Evolutionary conservation across 2,329 filamentous ascomycete genomes (phyloP).

Genomic region (Lecanicillium sp.): DNA sequence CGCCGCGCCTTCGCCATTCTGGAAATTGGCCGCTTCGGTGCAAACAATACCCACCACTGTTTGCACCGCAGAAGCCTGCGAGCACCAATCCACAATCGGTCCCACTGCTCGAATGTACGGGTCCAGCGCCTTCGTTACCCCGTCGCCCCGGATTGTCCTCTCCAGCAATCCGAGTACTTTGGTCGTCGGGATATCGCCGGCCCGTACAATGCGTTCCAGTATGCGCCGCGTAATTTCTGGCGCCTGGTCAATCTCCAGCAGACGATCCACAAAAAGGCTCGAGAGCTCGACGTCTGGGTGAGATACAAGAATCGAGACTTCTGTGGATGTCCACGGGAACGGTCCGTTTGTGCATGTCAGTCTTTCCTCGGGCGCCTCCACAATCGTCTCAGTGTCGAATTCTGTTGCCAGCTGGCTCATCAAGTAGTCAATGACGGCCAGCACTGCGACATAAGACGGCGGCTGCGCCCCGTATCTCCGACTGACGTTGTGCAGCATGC

Average conservation of each 20-base stretch:
- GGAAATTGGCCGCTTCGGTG: conserved; percentile 37
- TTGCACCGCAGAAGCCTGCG: no score
- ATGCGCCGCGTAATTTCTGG: conserved; percentile 47
- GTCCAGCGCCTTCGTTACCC: conserved; percentile 36
- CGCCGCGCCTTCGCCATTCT: conserved; percentile 41
- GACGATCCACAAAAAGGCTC: conserved; percentile 59
- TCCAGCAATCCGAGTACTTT: conserved; percentile 49
- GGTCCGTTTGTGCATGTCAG: conserved; percentile 27
- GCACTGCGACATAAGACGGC: conserved; percentile 48
- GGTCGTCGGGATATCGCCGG: conserved; percentile 44
- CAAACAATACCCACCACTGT: no score
- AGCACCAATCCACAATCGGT: conserved; percentile 44
- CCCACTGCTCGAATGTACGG: conserved; percentile 54
- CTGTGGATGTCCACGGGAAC: conserved; percentile 40
- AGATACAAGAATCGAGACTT: conserved; percentile 40
- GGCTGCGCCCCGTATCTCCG: conserved; percentile 45
- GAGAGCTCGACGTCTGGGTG: conserved; percentile 26
- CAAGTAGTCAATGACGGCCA: conserved; percentile 43
- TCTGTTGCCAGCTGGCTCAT: conserved; percentile 37
- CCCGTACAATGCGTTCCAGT: conserved; percentile 49
- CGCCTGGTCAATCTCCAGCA: conserved; percentile 58
- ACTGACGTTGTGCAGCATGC: conserved; percentile 46
- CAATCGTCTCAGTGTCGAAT: conserved; percentile 29
- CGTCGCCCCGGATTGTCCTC: conserved; percentile 44
- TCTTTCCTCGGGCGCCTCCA: conserved; percentile 35